A percentile compares a stretch with the other conserved stretches of the same genome.
phyloP scores from a whole-genome alignment of 805 yeast genomes.

The Tetrapisispora pingtungensis region DNA sequence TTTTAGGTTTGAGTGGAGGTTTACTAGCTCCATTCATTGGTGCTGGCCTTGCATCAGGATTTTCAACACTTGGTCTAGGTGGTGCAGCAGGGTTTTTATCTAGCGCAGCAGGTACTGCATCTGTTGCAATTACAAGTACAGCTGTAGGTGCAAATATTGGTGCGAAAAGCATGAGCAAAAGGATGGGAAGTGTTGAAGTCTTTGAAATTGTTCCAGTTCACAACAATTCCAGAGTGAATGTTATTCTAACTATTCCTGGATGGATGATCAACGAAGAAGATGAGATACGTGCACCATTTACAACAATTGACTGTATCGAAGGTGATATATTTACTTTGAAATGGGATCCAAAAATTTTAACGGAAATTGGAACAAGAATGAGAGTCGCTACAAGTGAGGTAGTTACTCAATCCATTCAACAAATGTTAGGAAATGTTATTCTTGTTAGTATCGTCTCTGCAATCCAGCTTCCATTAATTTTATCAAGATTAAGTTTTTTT shows the following conservation, averaged over 20 bases:
- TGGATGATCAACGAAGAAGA: slow-evolving; percentile 96
- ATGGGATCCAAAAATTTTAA: slow-evolving; percentile 98
- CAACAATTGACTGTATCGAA: slow-evolving; percentile 95
- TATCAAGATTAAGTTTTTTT: slow-evolving; percentile 78
- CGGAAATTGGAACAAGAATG: slow-evolving; percentile 92
- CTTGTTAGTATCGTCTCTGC: slow-evolving; percentile 87
- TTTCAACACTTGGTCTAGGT: slow-evolving; percentile 85
- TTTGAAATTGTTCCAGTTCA: slow-evolving; percentile 90
- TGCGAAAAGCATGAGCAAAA: slow-evolving; percentile 65
- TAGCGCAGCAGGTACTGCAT: slow-evolving; percentile 93
- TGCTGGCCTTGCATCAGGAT: slow-evolving; percentile 95
- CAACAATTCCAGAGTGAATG: slow-evolving; percentile 77
- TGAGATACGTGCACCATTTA: slow-evolving; percentile 92
- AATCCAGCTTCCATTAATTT: slow-evolving; percentile 81
- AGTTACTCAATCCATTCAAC: slow-evolving; percentile 86
- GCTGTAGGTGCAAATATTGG: slow-evolving; percentile 89
- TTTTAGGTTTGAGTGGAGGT: slow-evolving; percentile 92
- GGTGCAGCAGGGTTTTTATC: slow-evolving; percentile 93
- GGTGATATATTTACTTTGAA: slow-evolving; percentile 86
- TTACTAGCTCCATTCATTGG: slow-evolving; percentile 95
- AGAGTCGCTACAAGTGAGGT: slow-evolving; percentile 90
- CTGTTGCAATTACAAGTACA: slow-evolving; percentile 86
- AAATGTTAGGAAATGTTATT: slow-evolving; percentile 84
- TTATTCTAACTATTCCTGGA: slow-evolving; percentile 84
- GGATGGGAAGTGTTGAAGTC: slow-evolving; percentile 87